Evolutionary conservation across 1,139 yeast species (phyloP).

Genomic region (Candida dubliniensis): DNA sequence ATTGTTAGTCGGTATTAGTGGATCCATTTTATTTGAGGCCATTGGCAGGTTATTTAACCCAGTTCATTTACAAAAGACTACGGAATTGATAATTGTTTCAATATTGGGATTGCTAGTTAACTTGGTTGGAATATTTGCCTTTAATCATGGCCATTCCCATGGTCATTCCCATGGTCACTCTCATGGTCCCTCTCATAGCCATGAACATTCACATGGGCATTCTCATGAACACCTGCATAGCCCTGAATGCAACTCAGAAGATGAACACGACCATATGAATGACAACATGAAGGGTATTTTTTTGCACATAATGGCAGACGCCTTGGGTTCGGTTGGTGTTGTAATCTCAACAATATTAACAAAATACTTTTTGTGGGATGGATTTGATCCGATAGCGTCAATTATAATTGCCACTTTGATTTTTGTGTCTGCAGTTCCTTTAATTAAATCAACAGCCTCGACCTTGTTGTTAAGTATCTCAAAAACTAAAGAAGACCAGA

Average conservation of each 20-base stretch:
- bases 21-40: conserved; percentile 86
- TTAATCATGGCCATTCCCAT: conserved; percentile 70
- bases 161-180: conserved; percentile 37
- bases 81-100: conserved; percentile 85
- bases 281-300: conserved; percentile 96
- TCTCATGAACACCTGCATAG: conserved; percentile 3
- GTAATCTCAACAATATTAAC: conserved; percentile 78
- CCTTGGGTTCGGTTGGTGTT: conserved; percentile 95
- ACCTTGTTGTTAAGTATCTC: conserved; percentile 65
- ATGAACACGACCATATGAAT: conserved; percentile 41
- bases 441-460: conserved; percentile 76
- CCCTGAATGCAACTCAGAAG: conserved; percentile 5
- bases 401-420: conserved; percentile 81
- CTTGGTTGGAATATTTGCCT: conserved; percentile 89
- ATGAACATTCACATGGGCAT: conserved; percentile 25
- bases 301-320: conserved; percentile 90
- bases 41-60: conserved; percentile 78
- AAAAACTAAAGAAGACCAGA: conserved; percentile 52
- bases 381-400: conserved; percentile 91
- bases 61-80: conserved; percentile 72
- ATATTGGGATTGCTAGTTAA: conserved; percentile 83
- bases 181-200: conserved; percentile 22
- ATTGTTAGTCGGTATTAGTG: conserved; percentile 79
- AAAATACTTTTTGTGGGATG: conserved; percentile 55
- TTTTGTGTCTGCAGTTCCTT: conserved; percentile 78